phyloP scores from a whole-genome alignment of 192 early-diverging fungal genomes.

The Coemansia sp. region DNA sequence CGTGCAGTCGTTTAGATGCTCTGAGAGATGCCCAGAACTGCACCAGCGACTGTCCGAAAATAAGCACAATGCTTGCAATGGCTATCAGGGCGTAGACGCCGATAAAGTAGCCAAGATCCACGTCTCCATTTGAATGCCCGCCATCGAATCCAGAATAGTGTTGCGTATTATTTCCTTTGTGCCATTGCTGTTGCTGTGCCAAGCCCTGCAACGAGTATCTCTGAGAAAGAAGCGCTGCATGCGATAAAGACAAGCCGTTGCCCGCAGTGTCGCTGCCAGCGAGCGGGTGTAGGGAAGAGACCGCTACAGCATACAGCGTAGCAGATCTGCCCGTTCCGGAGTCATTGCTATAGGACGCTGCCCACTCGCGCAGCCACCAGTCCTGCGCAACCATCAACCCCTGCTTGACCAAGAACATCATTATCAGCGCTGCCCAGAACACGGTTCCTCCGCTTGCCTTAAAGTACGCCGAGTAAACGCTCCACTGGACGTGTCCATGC shows the following conservation, averaged over 20 bases:
- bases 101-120: constrained; percentile 33
- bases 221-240: neutral
- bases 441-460: constrained; percentile 64
- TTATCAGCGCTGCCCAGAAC: constrained; percentile 60
- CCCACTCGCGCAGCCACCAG: constrained; percentile 56
- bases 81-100: constrained; percentile 41
- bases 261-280: neutral
- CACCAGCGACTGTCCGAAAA: constrained; percentile 37
- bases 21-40: constrained; percentile 50
- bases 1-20: constrained; percentile 41
- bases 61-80: constrained; percentile 23
- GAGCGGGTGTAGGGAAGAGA: neutral
- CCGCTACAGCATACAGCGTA: neutral
- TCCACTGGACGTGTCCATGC: constrained; percentile 71
- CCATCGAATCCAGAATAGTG: neutral
- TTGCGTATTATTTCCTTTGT: neutral
- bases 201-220: neutral
- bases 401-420: constrained; percentile 32
- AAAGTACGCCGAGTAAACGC: constrained; percentile 78
- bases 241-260: neutral
- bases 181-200: neutral
- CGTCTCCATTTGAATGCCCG: neutral
- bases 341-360: constrained; percentile 22
- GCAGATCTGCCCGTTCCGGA: neutral
- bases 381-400: constrained; percentile 44